Conservation (phyloP, 768 basidiomycete genomes). For the Podaxis pistillaris region DNA sequence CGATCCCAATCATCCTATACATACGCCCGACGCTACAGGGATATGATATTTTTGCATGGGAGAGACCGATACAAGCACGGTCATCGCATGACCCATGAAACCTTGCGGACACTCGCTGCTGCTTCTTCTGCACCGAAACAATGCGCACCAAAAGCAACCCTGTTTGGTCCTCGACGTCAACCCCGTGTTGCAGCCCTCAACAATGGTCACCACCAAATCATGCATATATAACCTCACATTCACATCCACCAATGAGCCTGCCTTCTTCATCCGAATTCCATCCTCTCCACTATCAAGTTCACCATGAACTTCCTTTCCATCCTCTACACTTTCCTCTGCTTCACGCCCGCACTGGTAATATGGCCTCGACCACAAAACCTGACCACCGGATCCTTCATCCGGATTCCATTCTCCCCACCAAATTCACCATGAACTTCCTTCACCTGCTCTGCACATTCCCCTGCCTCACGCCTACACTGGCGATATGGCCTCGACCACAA, state of each 20-base stretch:
- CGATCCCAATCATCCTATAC: too few relatives aligned
- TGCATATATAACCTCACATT: background rate
- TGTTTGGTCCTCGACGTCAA: background rate
- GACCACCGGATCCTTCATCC: too few relatives aligned
- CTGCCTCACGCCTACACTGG: conserved; percentile 22
- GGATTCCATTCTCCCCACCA: conserved; percentile 50
- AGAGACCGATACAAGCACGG: background rate
- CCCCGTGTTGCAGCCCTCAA: background rate
- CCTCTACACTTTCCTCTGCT: conserved; percentile 7
- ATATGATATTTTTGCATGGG: background rate
- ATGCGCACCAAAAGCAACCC: background rate
- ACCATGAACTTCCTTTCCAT: conserved; percentile 3
- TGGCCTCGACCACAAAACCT: conserved; percentile 51
- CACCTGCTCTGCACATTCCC: conserved; percentile 20
- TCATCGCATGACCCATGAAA: background rate
- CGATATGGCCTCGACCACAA: conserved; percentile 42
- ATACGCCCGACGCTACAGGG: too few relatives aligned
- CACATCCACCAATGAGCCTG: background rate
- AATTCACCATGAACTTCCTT: conserved; percentile 10
- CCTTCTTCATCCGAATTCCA: background rate
- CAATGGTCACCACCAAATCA: background rate
- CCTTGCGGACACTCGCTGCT: background rate
- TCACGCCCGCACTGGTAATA: conserved; percentile 27
- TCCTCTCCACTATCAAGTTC: background rate
- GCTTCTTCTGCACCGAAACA: background rate